Percentiles rank a stretch among this genome's conserved stretches.
These are phyloP conservation scores for Capronia coronata DNA, from an alignment of 2,329 filamentous ascomycete genomes.

Conservation along the genomic window DNA sequence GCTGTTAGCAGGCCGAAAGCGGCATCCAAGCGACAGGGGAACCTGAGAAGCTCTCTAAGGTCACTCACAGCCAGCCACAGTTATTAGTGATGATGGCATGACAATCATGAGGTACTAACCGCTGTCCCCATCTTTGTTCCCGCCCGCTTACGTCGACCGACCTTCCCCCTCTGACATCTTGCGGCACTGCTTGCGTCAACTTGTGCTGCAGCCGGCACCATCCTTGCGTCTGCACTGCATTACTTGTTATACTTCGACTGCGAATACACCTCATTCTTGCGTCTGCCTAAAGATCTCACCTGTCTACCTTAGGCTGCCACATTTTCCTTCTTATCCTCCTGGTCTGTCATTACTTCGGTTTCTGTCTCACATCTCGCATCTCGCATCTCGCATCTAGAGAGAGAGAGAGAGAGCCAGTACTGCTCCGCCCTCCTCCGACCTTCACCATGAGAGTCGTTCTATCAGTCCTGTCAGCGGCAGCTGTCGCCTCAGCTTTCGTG, in stretches of 20 bases:
- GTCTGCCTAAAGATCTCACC: constrained; percentile 11
- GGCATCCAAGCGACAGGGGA: too few relatives aligned
- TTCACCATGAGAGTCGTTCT: constrained; percentile 23
- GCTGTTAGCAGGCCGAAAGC: too few relatives aligned
- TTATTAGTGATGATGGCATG: not conserved
- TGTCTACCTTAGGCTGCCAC: not conserved
- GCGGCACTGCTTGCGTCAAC: not conserved
- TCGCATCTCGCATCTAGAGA: too few relatives aligned
- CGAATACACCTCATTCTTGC: constrained; percentile 7
- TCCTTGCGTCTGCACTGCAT: not conserved
- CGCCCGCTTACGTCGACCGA: not conserved
- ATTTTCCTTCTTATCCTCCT: not conserved
- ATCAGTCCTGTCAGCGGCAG: constrained; percentile 24
- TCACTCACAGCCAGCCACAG: not conserved
- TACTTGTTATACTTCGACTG: not conserved
- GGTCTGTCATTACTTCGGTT: too few relatives aligned
- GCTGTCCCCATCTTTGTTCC: not conserved
- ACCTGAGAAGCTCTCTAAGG: too few relatives aligned
- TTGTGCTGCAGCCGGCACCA: not conserved
- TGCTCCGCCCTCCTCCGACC: not conserved
- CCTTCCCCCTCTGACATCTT: not conserved
- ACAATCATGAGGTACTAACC: not conserved
- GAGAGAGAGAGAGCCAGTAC: not conserved
- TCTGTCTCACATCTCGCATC: too few relatives aligned
- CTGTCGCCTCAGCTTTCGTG: constrained; percentile 26